Evolutionary conservation across 1,139 yeast species (phyloP), one percentile per base, ranked within the genome.

Genomic region (Scheffersomyces stambukii): DNA sequence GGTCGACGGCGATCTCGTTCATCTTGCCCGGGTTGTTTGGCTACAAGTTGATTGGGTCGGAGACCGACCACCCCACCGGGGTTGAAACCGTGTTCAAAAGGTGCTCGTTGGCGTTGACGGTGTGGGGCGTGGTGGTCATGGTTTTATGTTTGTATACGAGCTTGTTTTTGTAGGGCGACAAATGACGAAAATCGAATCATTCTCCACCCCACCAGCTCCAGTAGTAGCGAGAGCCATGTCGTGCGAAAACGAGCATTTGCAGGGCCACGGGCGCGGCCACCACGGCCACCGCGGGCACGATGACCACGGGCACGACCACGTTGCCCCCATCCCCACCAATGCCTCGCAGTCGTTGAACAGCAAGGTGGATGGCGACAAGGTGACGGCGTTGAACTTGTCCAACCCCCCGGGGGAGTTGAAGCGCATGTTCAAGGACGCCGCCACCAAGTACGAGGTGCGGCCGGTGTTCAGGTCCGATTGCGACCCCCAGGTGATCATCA

Each of bases 401-500:
- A 77, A 75, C 35, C 67, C 65, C 0, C 64, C 62, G 11, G 65
- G 64, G 2, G 82, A 71, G 7, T 49, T 81, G 4, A 54, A 66
- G 24, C 63, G 71, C 36, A 48, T 81, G 4, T 83, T 86, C 66
- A 57, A 55, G 31, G 27, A 43, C 5, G 51, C 69, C 3, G 59
- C 57, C 3, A 55, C 61, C 15, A 70, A 58, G 45, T 73, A 65
- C 43, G 43, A 55, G 25, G 43, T 73, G 15, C 52, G 54, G 14
- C 77, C 76, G 7, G 65, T 64, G 21, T 59, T 88, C 20, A 73
- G 71, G 45, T 77, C 89, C 1, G 96, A 89, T 50, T 77, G 83
- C 4, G 97, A 91, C 48, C 75, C 81, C 35, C 96, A 89, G 50
- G 41, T 89, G 46, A 71, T 89, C 25, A 47, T 89, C 17, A 73